Percentiles rank a stretch among this genome's conserved stretches.
phyloP scores from a whole-genome alignment of 495 filamentous ascomycete genomes.

The Neurospora africana region DNA sequence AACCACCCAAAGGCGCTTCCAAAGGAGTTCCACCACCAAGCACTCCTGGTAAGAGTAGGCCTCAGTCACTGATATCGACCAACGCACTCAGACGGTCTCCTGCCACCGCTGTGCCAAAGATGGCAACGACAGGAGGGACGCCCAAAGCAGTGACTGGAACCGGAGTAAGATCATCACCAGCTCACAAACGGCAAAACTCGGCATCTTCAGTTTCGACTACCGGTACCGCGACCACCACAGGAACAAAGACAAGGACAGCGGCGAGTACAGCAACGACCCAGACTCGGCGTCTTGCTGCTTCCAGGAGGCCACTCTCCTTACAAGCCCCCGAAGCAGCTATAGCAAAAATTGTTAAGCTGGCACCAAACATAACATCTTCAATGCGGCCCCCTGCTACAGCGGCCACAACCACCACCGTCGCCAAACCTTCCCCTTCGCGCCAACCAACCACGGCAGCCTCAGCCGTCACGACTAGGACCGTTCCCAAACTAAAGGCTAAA shows the following conservation, averaged over 20 bases:
- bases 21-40: neutral
- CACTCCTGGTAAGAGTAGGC: neutral
- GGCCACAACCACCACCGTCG: constrained; percentile 1
- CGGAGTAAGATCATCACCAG: neutral
- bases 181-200: neutral
- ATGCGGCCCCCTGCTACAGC: constrained; percentile 1
- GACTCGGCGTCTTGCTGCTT: neutral
- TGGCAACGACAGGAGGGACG: neutral
- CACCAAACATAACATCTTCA: neutral
- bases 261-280: constrained; percentile 11
- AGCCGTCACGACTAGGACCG: neutral
- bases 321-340: neutral
- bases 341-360: neutral
- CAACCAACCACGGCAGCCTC: neutral
- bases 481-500: constrained; percentile 8
- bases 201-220: neutral
- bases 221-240: neutral
- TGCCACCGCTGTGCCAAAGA: neutral
- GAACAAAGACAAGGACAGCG: neutral
- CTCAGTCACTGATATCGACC: neutral
- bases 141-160: neutral
- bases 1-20: neutral
- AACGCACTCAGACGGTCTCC: neutral
- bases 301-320: neutral
- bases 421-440: neutral